A percentile compares a stretch with the other conserved stretches of the same genome.
Evolutionary conservation across 345 rosid genomes (phyloP).

Genomic region (Cardamine resedifolia): DNA sequence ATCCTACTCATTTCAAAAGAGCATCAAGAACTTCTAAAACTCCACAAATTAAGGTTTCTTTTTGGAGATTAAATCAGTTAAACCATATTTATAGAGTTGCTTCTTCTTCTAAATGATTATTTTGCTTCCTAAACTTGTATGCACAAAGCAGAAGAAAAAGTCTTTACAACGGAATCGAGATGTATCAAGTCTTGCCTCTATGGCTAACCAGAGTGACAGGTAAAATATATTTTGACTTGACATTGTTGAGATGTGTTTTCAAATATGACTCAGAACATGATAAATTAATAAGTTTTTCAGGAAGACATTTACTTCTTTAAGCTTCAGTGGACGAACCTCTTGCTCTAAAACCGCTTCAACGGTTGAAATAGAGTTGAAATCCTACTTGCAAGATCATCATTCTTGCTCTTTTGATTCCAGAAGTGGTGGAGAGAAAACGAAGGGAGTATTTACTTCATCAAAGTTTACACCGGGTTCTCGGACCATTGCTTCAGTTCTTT

Average conservation of each 20-base stretch:
- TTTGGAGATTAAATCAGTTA: slow-evolving; percentile 8
- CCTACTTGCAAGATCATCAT: slow-evolving; percentile 38
- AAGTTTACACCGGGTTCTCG: slow-evolving; percentile 38
- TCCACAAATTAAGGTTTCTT: slow-evolving; percentile 61
- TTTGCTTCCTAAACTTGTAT: slow-evolving; percentile 5
- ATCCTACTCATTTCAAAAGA: slow-evolving; percentile 80
- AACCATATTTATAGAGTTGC: neutral
- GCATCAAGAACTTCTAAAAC: slow-evolving; percentile 54
- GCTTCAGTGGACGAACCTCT: slow-evolving; percentile 32
- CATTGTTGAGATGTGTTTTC: slow-evolving; percentile 11
- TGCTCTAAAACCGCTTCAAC: slow-evolving; percentile 32
- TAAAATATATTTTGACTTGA: slow-evolving; percentile 13
- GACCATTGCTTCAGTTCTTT: slow-evolving; percentile 49
- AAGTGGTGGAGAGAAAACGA: slow-evolving; percentile 55
- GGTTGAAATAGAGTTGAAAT: neutral
- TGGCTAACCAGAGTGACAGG: slow-evolving; percentile 30
- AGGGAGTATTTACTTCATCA: slow-evolving; percentile 44
- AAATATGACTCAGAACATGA: slow-evolving; percentile 12
- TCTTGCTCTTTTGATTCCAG: slow-evolving; percentile 60
- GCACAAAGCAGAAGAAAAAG: slow-evolving; percentile 29
- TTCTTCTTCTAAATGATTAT: neutral
- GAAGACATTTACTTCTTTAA: slow-evolving; percentile 33
- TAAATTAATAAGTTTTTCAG: neutral
- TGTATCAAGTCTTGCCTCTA: slow-evolving; percentile 19
- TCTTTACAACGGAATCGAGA: slow-evolving; percentile 13